Evolutionary conservation across 306 rosid species (phyloP).

Genomic region (Chamaecrista fasciculata): DNA sequence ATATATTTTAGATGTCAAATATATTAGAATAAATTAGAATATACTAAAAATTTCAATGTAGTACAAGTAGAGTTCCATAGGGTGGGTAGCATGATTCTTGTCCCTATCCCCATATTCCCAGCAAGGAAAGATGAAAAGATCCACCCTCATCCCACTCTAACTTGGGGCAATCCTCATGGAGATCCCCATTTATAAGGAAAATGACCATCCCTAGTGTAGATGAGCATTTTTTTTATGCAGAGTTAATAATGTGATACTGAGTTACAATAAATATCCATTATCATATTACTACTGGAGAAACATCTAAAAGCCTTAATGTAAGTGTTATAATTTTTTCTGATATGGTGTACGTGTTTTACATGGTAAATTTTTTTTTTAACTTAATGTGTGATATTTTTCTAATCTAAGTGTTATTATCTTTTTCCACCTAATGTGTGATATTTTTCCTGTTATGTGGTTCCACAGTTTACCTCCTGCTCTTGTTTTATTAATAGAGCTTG

Average conservation of each 20-base stretch:
- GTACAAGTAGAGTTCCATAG: no score
- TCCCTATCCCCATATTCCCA: no score
- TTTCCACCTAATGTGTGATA: neutral
- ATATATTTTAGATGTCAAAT: no score
- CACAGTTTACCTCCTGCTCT: neutral
- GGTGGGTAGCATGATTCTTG: no score
- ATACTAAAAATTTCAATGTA: no score
- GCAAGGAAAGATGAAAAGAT: no score
- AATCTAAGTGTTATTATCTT: no score
- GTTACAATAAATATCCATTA: neutral
- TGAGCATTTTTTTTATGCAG: neutral
- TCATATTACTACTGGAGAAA: neutral
- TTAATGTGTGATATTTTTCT: constrained; percentile 5
- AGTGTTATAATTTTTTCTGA: neutral
- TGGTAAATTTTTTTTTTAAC: neutral
- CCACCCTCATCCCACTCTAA: no score
- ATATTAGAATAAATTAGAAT: no score
- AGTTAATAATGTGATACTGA: neutral
- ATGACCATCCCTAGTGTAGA: no score
- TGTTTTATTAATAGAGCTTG: neutral
- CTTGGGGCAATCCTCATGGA: no score
- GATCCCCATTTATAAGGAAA: no score
- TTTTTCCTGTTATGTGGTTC: constrained; percentile 19
- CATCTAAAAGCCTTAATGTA: neutral
- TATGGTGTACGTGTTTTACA: neutral